A percentile compares a stretch with the other conserved stretches of the same genome.
phyloP scores from a whole-genome alignment of 352 stramenopile genomes.

The Phytopythium vexans region DNA sequence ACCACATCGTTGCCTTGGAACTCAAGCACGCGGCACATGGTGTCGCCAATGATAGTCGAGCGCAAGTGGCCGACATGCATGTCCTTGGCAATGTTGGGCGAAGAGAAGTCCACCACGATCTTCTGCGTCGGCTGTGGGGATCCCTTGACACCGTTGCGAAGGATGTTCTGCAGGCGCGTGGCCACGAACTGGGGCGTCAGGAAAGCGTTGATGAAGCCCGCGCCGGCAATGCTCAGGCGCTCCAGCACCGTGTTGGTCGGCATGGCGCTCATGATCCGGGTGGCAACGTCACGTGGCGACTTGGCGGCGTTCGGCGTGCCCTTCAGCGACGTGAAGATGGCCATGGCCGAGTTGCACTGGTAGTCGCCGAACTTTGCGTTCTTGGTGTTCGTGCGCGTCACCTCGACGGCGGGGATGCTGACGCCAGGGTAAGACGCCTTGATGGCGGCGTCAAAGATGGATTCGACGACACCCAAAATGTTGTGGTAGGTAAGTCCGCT shows the following conservation, averaged over 20 bases:
- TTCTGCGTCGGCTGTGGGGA: constrained; percentile 80
- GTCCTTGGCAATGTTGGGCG: constrained; percentile 87
- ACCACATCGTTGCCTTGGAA: constrained; percentile 83
- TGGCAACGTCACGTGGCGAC: constrained; percentile 86
- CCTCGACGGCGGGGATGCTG: constrained; percentile 46
- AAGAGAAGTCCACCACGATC: constrained; percentile 83
- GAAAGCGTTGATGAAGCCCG: constrained; percentile 98
- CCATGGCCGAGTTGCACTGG: constrained; percentile 98
- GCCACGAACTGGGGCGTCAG: constrained; percentile 85
- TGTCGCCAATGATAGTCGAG: constrained; percentile 91
- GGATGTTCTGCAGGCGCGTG: constrained; percentile 61
- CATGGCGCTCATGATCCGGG: constrained; percentile 87
- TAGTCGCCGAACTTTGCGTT: constrained; percentile 93
- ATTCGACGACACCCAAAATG: constrained; percentile 70
- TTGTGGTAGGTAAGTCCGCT: constrained; percentile 72
- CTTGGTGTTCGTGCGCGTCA: constrained; percentile 75
- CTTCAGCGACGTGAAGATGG: constrained; percentile 96
- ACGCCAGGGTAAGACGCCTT: constrained; percentile 64
- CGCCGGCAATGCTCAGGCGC: constrained; percentile 87
- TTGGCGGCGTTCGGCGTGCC: constrained; percentile 63
- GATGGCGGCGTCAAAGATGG: constrained; percentile 71
- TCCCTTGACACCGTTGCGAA: constrained; percentile 70
- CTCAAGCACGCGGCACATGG: constrained; percentile 83
- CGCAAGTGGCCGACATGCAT: constrained; percentile 88
- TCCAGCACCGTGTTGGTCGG: constrained; percentile 86